Conservation (phyloP, 2,329 filamentous ascomycete species). For the Chaetomium strumarium region DNA sequence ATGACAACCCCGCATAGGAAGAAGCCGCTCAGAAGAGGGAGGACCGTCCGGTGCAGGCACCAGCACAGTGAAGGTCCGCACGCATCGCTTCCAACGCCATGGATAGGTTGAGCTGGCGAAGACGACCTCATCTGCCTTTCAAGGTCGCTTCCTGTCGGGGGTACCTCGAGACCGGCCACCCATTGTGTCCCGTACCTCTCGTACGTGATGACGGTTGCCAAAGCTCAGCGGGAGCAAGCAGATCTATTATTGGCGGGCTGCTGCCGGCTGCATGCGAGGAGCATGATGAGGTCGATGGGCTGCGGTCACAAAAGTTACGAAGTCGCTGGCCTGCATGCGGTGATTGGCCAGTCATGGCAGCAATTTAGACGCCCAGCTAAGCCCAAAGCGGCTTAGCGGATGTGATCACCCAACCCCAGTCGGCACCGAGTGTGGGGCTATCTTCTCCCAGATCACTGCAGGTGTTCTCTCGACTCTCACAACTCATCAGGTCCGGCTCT, state of each 20-base stretch:
- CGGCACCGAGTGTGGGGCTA: slow-evolving; percentile 4
- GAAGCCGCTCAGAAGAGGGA: too few species aligned
- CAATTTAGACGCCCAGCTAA: slow-evolving; percentile 38
- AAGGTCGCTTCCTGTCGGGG: neutral
- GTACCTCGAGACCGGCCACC: neutral
- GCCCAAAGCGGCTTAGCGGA: slow-evolving; percentile 29
- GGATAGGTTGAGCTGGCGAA: too few species aligned
- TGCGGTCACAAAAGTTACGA: slow-evolving; percentile 14
- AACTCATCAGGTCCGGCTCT: slow-evolving; percentile 18
- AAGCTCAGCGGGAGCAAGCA: slow-evolving; percentile 6
- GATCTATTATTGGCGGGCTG: slow-evolving; percentile 19
- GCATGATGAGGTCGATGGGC: slow-evolving; percentile 26
- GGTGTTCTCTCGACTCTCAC: slow-evolving; percentile 19
- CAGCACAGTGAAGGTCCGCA: neutral
- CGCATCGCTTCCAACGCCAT: neutral
- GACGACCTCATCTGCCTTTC: too few species aligned
- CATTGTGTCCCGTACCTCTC: neutral
- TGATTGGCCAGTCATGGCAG: slow-evolving; percentile 30
- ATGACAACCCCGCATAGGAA: neutral
- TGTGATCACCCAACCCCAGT: slow-evolving; percentile 17
- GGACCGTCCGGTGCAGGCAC: too few species aligned
- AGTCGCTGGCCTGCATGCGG: slow-evolving; percentile 12
- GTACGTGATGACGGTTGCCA: slow-evolving; percentile 3
- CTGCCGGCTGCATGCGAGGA: slow-evolving; percentile 26
- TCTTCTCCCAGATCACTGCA: neutral